These are phyloP conservation scores for Dictyostelium citrinum DNA, from an alignment of 78 protist genomes.

Conservation along the genomic window DNA sequence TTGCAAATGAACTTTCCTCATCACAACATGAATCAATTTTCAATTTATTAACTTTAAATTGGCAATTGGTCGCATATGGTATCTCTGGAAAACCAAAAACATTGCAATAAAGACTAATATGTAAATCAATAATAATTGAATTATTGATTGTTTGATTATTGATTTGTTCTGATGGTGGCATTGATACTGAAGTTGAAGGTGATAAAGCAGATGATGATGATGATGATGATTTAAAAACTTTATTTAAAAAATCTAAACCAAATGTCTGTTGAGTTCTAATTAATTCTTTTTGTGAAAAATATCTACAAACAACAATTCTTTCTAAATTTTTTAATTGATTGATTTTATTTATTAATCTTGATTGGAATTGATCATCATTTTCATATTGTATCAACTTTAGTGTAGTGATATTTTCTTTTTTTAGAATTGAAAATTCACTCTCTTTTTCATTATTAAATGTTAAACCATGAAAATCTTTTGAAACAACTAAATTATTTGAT, in stretches of 20 bases:
- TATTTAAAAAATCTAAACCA: neutral
- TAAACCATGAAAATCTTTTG: neutral
- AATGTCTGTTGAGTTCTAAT: neutral
- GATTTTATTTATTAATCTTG: neutral
- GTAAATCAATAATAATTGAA: neutral
- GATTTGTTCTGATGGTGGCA: neutral
- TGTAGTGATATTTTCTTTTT: neutral
- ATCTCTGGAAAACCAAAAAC: neutral
- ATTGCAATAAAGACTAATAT: neutral
- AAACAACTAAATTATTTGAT: neutral
- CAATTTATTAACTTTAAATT: neutral
- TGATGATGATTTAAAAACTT: neutral
- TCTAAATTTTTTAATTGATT: neutral
- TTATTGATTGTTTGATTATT: neutral
- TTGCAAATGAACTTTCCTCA: neutral
- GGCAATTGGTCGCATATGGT: neutral
- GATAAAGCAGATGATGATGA: neutral
- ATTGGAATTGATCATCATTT: neutral
- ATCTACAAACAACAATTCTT: neutral
- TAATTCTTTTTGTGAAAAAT: neutral
- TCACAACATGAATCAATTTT: neutral
- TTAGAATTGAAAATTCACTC: neutral
- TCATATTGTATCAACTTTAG: neutral
- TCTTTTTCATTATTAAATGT: neutral
- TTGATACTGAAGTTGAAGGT: neutral